Conservation (phyloP, 352 stramenopile genomes). For the Thalassiosira gravida region DNA sequence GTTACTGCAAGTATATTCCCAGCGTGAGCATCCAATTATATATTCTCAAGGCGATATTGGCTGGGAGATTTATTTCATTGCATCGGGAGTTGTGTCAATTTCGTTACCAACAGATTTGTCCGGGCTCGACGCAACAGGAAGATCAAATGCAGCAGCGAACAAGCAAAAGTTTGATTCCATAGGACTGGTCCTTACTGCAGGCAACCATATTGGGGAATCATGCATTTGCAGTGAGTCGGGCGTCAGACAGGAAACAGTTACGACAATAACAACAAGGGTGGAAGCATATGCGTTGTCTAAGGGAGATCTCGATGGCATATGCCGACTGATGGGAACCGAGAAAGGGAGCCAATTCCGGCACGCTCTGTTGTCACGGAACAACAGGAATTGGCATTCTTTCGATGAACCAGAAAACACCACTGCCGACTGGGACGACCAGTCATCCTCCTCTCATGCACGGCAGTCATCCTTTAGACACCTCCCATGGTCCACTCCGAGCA, state of each 20-base stretch:
- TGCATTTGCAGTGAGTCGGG: conserved; percentile 68
- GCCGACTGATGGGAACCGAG: conserved; percentile 38
- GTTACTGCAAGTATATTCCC: conserved; percentile 58
- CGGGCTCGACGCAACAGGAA: conserved; percentile 61
- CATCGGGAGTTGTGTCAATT: conserved; percentile 64
- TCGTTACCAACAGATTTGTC: conserved; percentile 58
- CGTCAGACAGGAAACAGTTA: conserved; percentile 67
- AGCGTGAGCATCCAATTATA: conserved; percentile 52
- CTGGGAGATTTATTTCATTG: conserved; percentile 82
- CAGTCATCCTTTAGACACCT: background rate
- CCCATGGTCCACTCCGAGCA: conserved; percentile 25
- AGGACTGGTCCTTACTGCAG: conserved; percentile 46
- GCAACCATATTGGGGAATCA: conserved; percentile 76
- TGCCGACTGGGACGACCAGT: conserved; percentile 15
- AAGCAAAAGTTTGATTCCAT: conserved; percentile 65
- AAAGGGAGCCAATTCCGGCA: conserved; percentile 36
- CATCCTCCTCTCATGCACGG: no score
- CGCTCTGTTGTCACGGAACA: conserved; percentile 49
- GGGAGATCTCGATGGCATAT: conserved; percentile 61
- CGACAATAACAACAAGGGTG: conserved; percentile 32
- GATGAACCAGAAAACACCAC: conserved; percentile 23
- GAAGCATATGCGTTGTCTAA: conserved; percentile 63
- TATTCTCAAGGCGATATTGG: conserved; percentile 79
- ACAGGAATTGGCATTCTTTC: conserved; percentile 58
- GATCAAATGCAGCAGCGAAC: conserved; percentile 21